Evolutionary conservation across 768 basidiomycete genomes (phyloP), one percentile per base, ranked within the genome.

Genomic region (Hemileccinum rubropunctum): DNA sequence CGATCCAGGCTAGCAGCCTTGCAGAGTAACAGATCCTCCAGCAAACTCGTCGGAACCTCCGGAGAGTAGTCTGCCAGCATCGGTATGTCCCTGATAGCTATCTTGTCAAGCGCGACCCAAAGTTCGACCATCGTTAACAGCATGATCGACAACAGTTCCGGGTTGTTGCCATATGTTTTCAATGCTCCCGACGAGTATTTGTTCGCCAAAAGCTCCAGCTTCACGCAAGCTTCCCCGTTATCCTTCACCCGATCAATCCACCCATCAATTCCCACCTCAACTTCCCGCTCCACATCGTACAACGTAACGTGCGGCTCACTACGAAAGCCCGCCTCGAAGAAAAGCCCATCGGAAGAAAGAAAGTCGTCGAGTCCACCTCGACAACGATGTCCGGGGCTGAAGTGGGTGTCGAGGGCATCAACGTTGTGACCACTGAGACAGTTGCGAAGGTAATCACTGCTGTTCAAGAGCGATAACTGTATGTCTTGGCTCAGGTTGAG

Each of bases 141-240:
- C 69, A 81, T 75, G 2, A 73, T 46, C 0, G 77, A 78, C 5
- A 64, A 35, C 27, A 65, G 56, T 42, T 78, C 76, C 2, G 75
- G 70, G 27, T 68, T 73, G 13, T 51, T 49, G 11, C 42, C 33
- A 37, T 75, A 76, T 2, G 51, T 45, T 0, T 10, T 23, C 28
- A 39, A 23, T 0, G 75, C 68, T 0, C 62, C 35, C 1, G 52
- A 51, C 1, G 60, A 58, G 34, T 76, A 72, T 2, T 51, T 32
- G n/a, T 39, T 40, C 5, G 62, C 63, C 34, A 63, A 65, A 0
- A 53, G 32, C 44, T 60, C 63, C 11, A 65, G 50, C 3, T 47
- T 15, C 8, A 39, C 17, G 1, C 64, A 66, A 8, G 59, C 64
- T 4, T 35, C 15, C 3, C 53, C 45, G 0, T 15, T 35, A 3